Conservation (phyloP, 2,329 filamentous ascomycete genomes). For the Zymoseptoria pseudotritici region DNA sequence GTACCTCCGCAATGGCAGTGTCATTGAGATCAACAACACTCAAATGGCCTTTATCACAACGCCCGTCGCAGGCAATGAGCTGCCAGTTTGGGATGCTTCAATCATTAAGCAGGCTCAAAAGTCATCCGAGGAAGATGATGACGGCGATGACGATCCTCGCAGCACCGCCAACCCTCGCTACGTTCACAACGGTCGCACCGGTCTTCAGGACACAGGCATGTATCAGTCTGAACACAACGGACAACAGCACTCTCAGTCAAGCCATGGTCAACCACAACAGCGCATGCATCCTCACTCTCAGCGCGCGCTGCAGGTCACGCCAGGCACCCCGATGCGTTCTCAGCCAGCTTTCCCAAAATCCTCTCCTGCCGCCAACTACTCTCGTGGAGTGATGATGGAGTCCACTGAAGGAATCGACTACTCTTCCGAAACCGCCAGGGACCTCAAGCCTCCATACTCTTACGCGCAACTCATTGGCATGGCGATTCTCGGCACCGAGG, state of each 20-base stretch:
- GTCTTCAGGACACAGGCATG: constrained; percentile 16
- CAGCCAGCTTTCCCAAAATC: constrained; percentile 33
- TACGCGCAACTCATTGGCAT: constrained; percentile 97
- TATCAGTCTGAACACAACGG: constrained; percentile 20
- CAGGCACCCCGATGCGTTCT: constrained; percentile 31
- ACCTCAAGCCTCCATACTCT: constrained; percentile 91
- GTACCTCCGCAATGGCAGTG: constrained; percentile 72
- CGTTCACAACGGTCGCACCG: constrained; percentile 9
- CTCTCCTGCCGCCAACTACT: constrained; percentile 40
- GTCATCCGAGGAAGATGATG: constrained; percentile 37
- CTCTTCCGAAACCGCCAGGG: constrained; percentile 74
- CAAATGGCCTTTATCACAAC: constrained; percentile 99
- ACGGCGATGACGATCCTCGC: constrained; percentile 28
- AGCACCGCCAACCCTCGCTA: constrained; percentile 7
- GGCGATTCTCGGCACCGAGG: constrained; percentile 78
- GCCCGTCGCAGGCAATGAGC: constrained; percentile 62
- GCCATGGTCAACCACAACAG: constrained; percentile 12
- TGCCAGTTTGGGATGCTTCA: constrained; percentile 49
- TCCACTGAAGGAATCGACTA: constrained; percentile 59
- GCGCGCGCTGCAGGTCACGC: constrained; percentile 24
- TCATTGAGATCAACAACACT: constrained; percentile 83
- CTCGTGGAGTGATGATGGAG: constrained; percentile 46
- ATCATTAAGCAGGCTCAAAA: constrained; percentile 33
- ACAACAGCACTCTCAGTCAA: constrained; percentile 16
- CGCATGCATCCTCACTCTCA: constrained; percentile 32